phyloP scores from a whole-genome alignment of 2,329 filamentous ascomycete genomes.

The Ciborinia camelliae region DNA sequence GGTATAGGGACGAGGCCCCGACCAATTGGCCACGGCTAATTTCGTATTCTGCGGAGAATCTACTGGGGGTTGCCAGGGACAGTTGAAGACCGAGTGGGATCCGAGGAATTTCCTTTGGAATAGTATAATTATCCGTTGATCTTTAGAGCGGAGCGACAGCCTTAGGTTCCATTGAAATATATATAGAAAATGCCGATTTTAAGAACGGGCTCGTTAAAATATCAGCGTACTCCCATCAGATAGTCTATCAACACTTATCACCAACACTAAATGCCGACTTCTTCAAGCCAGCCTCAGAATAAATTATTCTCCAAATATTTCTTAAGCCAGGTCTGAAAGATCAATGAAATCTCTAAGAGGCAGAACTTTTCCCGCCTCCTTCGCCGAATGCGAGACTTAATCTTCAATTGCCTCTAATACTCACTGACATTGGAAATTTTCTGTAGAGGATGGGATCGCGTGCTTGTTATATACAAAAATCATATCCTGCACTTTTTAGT shows the following conservation, averaged over 20 bases:
- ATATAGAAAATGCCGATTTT: background rate
- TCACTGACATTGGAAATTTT: too few relatives aligned
- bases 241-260: background rate
- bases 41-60: background rate
- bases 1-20: background rate
- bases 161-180: background rate
- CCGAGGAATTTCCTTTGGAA: too few relatives aligned
- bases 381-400: too few relatives aligned
- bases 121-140: background rate
- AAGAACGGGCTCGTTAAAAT: background rate
- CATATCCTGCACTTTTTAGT: background rate
- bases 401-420: too few relatives aligned
- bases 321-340: too few relatives aligned
- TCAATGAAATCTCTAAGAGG: too few relatives aligned
- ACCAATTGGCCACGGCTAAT: too few relatives aligned
- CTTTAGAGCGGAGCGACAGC: background rate
- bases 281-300: background rate
- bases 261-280: background rate
- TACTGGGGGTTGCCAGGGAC: background rate
- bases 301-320: background rate
- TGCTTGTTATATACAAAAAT: background rate
- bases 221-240: background rate
- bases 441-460: too few relatives aligned
- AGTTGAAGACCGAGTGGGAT: background rate
- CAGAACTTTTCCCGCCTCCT: too few relatives aligned